These are phyloP conservation scores for Aureobasidium sp. DNA, from an alignment of 2,329 filamentous ascomycete species.

Conservation along the genomic window DNA sequence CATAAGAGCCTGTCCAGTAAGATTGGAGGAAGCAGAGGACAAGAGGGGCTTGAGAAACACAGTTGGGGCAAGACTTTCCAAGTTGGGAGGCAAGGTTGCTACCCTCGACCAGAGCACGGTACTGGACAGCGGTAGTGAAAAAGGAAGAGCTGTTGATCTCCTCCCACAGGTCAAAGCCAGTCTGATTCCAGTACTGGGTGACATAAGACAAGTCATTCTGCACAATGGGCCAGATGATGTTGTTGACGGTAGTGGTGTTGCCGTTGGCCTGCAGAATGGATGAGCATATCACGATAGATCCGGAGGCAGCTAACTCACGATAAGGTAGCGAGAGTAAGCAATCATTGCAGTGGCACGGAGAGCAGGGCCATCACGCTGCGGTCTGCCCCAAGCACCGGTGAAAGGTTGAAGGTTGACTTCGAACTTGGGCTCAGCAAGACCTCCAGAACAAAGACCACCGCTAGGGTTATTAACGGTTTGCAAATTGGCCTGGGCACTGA, in stretches of 20 bases:
- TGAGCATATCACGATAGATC: slow-evolving; percentile 33
- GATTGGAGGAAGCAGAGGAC: slow-evolving; percentile 77
- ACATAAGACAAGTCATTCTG: slow-evolving; percentile 41
- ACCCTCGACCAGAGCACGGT: slow-evolving; percentile 33
- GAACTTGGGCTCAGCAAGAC: slow-evolving; percentile 38
- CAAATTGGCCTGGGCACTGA: slow-evolving; percentile 41
- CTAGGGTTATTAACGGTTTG: slow-evolving; percentile 65
- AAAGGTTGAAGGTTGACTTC: slow-evolving; percentile 37
- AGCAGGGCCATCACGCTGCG: slow-evolving; percentile 50
- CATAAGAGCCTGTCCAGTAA: slow-evolving; percentile 76
- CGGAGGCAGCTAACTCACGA: slow-evolving; percentile 41
- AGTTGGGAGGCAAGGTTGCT: slow-evolving; percentile 51
- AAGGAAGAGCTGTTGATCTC: slow-evolving; percentile 36
- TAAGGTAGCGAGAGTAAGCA: slow-evolving; percentile 32
- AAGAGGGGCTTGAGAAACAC: slow-evolving; percentile 71
- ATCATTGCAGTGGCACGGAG: slow-evolving; percentile 56
- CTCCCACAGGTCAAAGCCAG: slow-evolving; percentile 37
- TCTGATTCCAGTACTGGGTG: slow-evolving; percentile 33
- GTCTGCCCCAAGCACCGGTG: slow-evolving; percentile 35
- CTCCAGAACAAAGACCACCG: slow-evolving; percentile 37
- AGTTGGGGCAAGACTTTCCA: slow-evolving; percentile 66
- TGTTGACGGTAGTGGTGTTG: slow-evolving; percentile 46
- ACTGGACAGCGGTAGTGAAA: slow-evolving; percentile 36
- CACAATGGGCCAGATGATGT: slow-evolving; percentile 29
- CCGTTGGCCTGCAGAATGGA: slow-evolving; percentile 23